A percentile compares a stretch with the other conserved stretches of the same genome.
These are phyloP conservation scores for Carallia brachiata DNA, from an alignment of 345 rosid genomes.

Conservation along the genomic window DNA sequence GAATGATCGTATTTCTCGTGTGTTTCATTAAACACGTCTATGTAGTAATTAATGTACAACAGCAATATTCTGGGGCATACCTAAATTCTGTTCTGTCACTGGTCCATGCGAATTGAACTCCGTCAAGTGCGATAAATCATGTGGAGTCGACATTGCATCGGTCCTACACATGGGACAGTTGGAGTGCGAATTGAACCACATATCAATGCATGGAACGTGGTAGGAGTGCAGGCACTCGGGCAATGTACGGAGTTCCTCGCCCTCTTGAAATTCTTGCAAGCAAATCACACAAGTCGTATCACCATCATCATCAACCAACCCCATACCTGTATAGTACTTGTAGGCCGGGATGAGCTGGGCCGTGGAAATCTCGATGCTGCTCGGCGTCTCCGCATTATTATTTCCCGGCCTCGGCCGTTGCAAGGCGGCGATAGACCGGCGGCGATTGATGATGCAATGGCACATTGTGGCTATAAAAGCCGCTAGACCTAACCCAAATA, in stretches of 20 bases:
- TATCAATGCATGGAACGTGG: conserved; percentile 36
- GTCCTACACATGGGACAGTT: conserved; percentile 47
- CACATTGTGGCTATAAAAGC: conserved; percentile 38
- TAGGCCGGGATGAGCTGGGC: conserved; percentile 39
- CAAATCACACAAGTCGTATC: conserved; percentile 32
- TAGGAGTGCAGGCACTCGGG: conserved; percentile 36
- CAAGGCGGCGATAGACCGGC: not conserved
- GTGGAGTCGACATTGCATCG: conserved; percentile 24
- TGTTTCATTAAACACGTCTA: too few relatives aligned
- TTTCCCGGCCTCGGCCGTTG: not conserved
- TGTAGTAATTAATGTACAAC: not conserved
- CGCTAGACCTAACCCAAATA: conserved; percentile 29
- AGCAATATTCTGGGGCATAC: not conserved
- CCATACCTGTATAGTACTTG: conserved; percentile 31
- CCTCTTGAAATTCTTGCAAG: conserved; percentile 32
- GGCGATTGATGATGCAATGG: conserved; percentile 33
- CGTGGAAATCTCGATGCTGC: conserved; percentile 26
- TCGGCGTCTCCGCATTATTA: not conserved
- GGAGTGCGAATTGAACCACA: conserved; percentile 38
- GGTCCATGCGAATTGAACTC: not conserved
- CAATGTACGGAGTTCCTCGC: conserved; percentile 26
- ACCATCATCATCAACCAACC: conserved; percentile 23
- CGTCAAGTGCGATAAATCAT: not conserved
- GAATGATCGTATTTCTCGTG: too few relatives aligned
- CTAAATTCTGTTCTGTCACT: not conserved